Conservation (phyloP, 129 eudicot species). For the Artemisia argyi region DNA sequence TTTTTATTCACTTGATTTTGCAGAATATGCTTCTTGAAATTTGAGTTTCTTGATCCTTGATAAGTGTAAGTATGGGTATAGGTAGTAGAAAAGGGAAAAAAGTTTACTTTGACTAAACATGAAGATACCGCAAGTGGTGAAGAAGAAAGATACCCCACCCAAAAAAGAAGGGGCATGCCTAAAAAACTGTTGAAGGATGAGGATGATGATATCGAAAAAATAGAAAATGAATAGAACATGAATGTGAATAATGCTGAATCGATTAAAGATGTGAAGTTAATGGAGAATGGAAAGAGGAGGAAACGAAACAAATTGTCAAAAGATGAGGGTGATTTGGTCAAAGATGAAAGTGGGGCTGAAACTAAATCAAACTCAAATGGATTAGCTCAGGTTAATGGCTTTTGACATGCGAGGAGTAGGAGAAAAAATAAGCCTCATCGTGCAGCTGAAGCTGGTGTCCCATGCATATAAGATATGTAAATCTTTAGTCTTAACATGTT, state of each 20-base stretch:
- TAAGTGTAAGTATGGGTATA: conserved; percentile 56
- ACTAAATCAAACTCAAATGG: conserved; percentile 33
- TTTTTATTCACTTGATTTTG: not conserved
- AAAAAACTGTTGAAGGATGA: conserved; percentile 60
- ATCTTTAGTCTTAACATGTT: conserved; percentile 24
- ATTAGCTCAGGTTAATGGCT: conserved; percentile 45
- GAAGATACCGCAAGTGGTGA: conserved; percentile 75
- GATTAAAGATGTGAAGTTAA: conserved; percentile 22
- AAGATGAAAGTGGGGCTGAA: conserved; percentile 48
- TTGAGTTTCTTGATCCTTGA: conserved; percentile 19
- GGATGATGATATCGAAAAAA: conserved; percentile 44
- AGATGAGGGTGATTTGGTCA: conserved; percentile 41
- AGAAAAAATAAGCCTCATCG: conserved; percentile 74
- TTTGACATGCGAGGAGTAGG: conserved; percentile 62
- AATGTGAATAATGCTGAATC: conserved; percentile 27
- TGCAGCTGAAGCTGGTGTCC: conserved; percentile 80
- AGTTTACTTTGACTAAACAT: conserved; percentile 44
- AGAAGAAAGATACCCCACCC: conserved; percentile 69
- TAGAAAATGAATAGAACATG: conserved; percentile 46
- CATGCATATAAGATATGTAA: conserved; percentile 46
- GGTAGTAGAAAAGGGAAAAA: conserved; percentile 70
- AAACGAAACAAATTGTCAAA: conserved; percentile 39
- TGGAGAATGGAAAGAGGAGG: conserved; percentile 57
- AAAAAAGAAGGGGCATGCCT: conserved; percentile 73
- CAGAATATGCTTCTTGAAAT: not conserved